Conservation (phyloP, 1,139 yeast species). For the Arxiozyma heterogenica region DNA sequence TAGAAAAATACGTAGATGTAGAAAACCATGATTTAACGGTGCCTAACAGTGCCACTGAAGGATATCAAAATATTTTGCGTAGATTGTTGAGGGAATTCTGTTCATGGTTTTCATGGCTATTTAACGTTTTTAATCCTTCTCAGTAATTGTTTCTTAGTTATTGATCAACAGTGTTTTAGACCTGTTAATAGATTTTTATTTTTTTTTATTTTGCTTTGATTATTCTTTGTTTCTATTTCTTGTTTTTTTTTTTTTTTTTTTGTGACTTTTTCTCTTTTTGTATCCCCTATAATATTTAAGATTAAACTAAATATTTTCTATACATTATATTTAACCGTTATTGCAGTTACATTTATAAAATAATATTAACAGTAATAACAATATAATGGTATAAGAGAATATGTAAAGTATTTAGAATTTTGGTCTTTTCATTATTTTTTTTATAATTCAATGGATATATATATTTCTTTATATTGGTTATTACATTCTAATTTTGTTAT, state of each 20-base stretch:
- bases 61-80: constrained; percentile 14
- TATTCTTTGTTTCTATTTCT: neutral
- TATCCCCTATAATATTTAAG: no score
- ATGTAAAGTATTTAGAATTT: no score
- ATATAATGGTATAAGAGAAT: neutral
- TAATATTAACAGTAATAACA: neutral
- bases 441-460: neutral
- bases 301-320: no score
- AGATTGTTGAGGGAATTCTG: constrained; percentile 7
- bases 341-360: no score
- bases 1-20: neutral
- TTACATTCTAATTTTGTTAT: no score
- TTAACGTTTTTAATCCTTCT: constrained; percentile 5
- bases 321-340: neutral
- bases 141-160: neutral
- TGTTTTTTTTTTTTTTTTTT: no score
- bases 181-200: neutral
- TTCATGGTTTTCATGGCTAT: constrained; percentile 7
- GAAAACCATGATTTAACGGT: neutral
- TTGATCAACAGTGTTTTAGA: neutral
- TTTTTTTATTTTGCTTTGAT: neutral
- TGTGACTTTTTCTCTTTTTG: neutral
- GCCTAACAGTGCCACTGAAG: constrained; percentile 5
- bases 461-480: no score
- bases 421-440: no score